A percentile compares a stretch with the other conserved stretches of the same genome.
Evolutionary conservation across 805 yeast species (phyloP).

Genomic region (Saccharomyces jurei): DNA sequence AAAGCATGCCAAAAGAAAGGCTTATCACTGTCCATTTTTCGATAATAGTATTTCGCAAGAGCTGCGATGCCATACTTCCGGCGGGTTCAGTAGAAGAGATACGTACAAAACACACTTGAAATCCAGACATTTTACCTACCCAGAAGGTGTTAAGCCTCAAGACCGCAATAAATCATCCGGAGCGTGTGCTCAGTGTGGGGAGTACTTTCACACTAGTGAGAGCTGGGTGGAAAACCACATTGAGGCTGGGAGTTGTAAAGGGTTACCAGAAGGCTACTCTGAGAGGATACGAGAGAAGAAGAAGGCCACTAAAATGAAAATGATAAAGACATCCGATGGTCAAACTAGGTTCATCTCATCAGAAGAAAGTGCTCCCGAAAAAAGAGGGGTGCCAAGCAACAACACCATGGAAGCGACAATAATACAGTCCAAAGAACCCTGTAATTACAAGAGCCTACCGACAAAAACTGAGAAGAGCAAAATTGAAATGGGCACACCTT

Average conservation of each 20-base stretch:
- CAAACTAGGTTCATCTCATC: slow-evolving; percentile 31
- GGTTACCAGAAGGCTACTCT: slow-evolving; percentile 33
- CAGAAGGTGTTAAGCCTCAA: slow-evolving; percentile 69
- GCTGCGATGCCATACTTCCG: slow-evolving; percentile 34
- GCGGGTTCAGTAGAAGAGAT: slow-evolving; percentile 88
- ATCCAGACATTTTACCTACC: slow-evolving; percentile 79
- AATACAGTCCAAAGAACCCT: background rate
- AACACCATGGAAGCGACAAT: background rate
- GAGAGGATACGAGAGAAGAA: slow-evolving; percentile 16
- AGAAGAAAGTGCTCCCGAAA: slow-evolving; percentile 15
- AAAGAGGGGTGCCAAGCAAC: background rate
- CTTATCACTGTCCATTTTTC: slow-evolving; percentile 47
- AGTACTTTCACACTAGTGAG: slow-evolving; percentile 52
- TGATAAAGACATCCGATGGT: slow-evolving; percentile 23
- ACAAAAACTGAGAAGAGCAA: background rate
- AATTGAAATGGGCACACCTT: background rate
- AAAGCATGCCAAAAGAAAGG: slow-evolving; percentile 78
- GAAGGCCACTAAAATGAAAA: slow-evolving; percentile 22
- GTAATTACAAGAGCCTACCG: background rate
- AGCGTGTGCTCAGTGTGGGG: slow-evolving; percentile 73
- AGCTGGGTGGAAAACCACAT: slow-evolving; percentile 79
- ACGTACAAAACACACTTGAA: slow-evolving; percentile 88
- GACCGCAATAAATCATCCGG: slow-evolving; percentile 64
- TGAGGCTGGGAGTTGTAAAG: slow-evolving; percentile 63
- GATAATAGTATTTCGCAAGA: slow-evolving; percentile 28